A percentile compares a stretch with the other conserved stretches of the same genome.
phyloP scores from a whole-genome alignment of 2,329 filamentous ascomycete species.

The Myriosclerotinia scirpicola region DNA sequence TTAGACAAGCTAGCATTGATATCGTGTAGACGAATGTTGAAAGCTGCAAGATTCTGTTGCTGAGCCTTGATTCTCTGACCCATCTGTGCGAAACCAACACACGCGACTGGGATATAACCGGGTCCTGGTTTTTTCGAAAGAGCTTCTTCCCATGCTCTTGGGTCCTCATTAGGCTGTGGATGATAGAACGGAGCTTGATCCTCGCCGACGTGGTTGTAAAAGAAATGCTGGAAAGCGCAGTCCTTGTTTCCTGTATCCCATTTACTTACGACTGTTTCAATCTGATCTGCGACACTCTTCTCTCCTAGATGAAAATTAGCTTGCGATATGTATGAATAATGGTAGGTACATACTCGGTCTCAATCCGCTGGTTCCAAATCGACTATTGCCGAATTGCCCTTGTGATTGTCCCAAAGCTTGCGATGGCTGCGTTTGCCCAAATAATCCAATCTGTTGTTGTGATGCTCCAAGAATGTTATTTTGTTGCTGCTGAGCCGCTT shows the following conservation, averaged over 20 bases:
- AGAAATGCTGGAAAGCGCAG: constrained; percentile 78
- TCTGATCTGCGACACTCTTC: constrained; percentile 73
- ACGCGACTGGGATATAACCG: constrained; percentile 75
- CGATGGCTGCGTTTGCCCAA: constrained; percentile 27
- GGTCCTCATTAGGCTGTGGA: constrained; percentile 68
- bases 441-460: constrained; percentile 24
- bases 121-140: constrained; percentile 75
- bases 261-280: constrained; percentile 67
- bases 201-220: constrained; percentile 82
- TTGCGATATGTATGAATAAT: background rate
- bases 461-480: constrained; percentile 25
- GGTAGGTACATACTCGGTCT: constrained; percentile 35
- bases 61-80: constrained; percentile 72
- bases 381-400: constrained; percentile 34
- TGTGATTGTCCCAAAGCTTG: constrained; percentile 25
- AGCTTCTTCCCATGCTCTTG: constrained; percentile 80
- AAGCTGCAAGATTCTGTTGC: constrained; percentile 65
- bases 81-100: constrained; percentile 70
- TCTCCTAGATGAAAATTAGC: constrained; percentile 51
- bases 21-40: constrained; percentile 72
- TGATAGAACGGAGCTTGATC: constrained; percentile 74
- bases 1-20: constrained; percentile 73
- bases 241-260: constrained; percentile 69
- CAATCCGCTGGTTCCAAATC: constrained; percentile 38
- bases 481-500: constrained; percentile 25